A percentile compares a stretch with the other conserved stretches of the same genome.
Evolutionary conservation across 441 rosid species (phyloP).

Genomic region (Populus trichocarpa): DNA sequence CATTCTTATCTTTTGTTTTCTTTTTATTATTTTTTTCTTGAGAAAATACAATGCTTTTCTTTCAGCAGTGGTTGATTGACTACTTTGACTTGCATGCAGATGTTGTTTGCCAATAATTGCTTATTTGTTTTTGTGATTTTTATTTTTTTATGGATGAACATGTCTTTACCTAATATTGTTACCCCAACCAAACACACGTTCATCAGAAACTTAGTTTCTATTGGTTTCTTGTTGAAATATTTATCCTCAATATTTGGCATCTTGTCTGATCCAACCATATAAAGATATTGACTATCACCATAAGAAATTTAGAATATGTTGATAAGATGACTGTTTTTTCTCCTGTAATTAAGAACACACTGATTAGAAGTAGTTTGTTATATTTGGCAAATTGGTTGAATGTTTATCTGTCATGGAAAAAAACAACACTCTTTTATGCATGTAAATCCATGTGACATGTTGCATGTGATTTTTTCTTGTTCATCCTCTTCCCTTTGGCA

Average conservation of each 20-base stretch:
- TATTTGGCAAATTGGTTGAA: background rate
- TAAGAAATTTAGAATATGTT: background rate
- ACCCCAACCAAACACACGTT: background rate
- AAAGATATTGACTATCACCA: background rate
- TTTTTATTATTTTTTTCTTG: background rate
- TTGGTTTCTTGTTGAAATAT: background rate
- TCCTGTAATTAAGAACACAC: background rate
- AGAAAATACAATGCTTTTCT: background rate
- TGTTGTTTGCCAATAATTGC: background rate
- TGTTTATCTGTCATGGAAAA: background rate
- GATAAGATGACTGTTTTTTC: background rate
- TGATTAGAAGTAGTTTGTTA: background rate
- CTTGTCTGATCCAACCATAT: background rate
- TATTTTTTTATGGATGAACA: background rate
- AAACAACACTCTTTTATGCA: background rate
- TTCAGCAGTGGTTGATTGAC: background rate
- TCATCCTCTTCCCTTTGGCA: background rate
- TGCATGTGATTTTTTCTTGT: background rate
- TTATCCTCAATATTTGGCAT: background rate
- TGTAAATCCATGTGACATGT: background rate
- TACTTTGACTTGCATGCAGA: background rate
- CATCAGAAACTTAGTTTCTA: background rate
- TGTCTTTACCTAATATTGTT: background rate
- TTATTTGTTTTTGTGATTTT: background rate
- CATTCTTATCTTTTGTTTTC: background rate